These are phyloP conservation scores for Phytopythium chamaehyphon DNA, from an alignment of 352 stramenopile genomes.

Conservation along the genomic window DNA sequence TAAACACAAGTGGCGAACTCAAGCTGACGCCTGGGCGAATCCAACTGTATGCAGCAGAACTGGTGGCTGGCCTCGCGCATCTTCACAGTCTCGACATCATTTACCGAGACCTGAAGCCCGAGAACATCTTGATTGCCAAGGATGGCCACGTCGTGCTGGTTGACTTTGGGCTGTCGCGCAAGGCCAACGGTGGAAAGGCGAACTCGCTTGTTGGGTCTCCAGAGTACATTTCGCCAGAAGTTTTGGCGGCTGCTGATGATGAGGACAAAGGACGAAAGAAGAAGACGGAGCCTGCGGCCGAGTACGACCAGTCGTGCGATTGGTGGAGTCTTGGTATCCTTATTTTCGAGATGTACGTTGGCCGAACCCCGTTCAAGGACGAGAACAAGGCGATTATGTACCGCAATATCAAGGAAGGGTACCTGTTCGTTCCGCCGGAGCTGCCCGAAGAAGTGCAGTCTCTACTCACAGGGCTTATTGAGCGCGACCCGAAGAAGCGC, in stretches of 20 bases:
- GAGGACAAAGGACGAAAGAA: slow-evolving; percentile 25
- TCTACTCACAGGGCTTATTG: slow-evolving; percentile 72
- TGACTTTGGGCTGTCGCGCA: slow-evolving; percentile 87
- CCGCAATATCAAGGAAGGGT: slow-evolving; percentile 85
- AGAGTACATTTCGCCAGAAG: slow-evolving; percentile 92
- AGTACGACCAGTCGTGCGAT: slow-evolving; percentile 82
- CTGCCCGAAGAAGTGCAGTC: slow-evolving; percentile 68
- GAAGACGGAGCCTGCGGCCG: slow-evolving; percentile 24
- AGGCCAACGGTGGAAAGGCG: slow-evolving; percentile 44
- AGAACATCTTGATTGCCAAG: slow-evolving; percentile 86
- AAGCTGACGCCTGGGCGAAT: slow-evolving; percentile 68
- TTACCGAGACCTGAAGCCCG: slow-evolving; percentile 86
- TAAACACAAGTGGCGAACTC: slow-evolving; percentile 61
- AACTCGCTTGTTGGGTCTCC: slow-evolving; percentile 76
- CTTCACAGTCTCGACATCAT: slow-evolving; percentile 90
- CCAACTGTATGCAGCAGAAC: slow-evolving; percentile 82
- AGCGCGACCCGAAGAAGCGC: slow-evolving; percentile 69
- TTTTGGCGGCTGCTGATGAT: slow-evolving; percentile 62
- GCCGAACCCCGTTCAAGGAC: slow-evolving; percentile 91
- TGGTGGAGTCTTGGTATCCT: slow-evolving; percentile 91
- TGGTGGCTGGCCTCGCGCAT: slow-evolving; percentile 79
- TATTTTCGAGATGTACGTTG: slow-evolving; percentile 89
- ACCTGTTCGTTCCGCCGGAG: slow-evolving; percentile 76
- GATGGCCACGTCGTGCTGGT: slow-evolving; percentile 89
- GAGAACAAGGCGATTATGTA: slow-evolving; percentile 91